A percentile compares a stretch with the other conserved stretches of the same genome.
Conservation (phyloP, 2,329 filamentous ascomycete species). For the Elsinoe necatrix region DNA sequence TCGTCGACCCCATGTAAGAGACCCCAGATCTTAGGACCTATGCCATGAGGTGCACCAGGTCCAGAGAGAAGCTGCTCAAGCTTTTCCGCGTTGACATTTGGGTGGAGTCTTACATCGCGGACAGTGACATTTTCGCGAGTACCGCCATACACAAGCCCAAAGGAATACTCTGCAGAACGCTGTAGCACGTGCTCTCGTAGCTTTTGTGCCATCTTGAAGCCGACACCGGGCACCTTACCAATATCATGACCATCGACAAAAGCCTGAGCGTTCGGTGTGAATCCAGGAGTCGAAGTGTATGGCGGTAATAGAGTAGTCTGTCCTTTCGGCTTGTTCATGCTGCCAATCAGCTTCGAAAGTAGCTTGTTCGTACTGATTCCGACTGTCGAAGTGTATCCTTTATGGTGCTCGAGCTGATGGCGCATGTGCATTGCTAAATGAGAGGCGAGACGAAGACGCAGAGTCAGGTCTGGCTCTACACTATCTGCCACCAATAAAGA, state of each 20-base stretch:
- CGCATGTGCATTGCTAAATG: slow-evolving; percentile 73
- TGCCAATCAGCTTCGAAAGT: slow-evolving; percentile 75
- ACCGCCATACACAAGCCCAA: slow-evolving; percentile 40
- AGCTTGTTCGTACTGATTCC: slow-evolving; percentile 84
- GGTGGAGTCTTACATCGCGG: slow-evolving; percentile 53
- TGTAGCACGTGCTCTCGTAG: slow-evolving; percentile 54
- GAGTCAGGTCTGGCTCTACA: slow-evolving; percentile 20
- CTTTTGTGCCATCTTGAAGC: slow-evolving; percentile 65
- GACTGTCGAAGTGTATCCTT: slow-evolving; percentile 79
- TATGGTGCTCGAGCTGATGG: slow-evolving; percentile 60
- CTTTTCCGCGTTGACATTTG: slow-evolving; percentile 52
- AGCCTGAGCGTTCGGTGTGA: slow-evolving; percentile 35
- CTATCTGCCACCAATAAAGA: not conserved
- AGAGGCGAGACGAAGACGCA: slow-evolving; percentile 66
- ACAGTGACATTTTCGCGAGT: slow-evolving; percentile 55
- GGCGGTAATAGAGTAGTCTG: slow-evolving; percentile 77
- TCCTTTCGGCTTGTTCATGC: slow-evolving; percentile 73
- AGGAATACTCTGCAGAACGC: slow-evolving; percentile 35
- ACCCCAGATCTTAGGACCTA: slow-evolving; percentile 65
- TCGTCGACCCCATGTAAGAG: slow-evolving; percentile 75
- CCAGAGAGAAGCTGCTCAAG: slow-evolving; percentile 64
- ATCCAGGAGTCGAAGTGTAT: slow-evolving; percentile 32
- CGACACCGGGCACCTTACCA: slow-evolving; percentile 76
- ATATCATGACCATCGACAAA: slow-evolving; percentile 74
- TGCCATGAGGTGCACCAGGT: slow-evolving; percentile 60